These are phyloP conservation scores for Allantophomopsis lycopodina DNA, from an alignment of 2,329 filamentous ascomycete genomes.

Conservation along the genomic window DNA sequence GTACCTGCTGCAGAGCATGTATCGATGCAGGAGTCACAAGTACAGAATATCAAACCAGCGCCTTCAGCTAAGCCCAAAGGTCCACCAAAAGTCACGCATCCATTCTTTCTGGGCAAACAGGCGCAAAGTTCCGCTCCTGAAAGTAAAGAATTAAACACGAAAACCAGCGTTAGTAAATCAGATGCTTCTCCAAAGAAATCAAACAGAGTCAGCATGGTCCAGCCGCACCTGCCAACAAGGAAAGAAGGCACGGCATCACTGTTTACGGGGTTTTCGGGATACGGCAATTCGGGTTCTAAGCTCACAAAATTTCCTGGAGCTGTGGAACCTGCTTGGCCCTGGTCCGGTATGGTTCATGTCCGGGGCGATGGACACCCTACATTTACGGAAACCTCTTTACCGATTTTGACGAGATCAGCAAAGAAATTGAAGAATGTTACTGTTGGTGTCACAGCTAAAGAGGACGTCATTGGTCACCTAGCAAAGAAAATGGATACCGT, in stretches of 20 bases:
- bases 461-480: constrained; percentile 14
- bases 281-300: constrained; percentile 9
- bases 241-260: too few relatives aligned
- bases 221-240: too few relatives aligned
- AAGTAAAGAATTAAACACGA: too few relatives aligned
- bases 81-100: constrained; percentile 39
- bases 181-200: too few relatives aligned
- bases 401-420: background rate
- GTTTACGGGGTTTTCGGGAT: constrained; percentile 18
- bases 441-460: constrained; percentile 8
- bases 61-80: constrained; percentile 9
- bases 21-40: too few relatives aligned
- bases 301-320: constrained; percentile 49
- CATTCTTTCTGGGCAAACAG: constrained; percentile 52
- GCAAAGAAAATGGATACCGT: constrained; percentile 1
- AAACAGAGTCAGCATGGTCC: too few relatives aligned
- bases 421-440: constrained; percentile 17
- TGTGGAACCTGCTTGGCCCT: constrained; percentile 58
- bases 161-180: too few relatives aligned
- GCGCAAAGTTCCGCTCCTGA: constrained; percentile 6
- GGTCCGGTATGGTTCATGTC: constrained; percentile 48
- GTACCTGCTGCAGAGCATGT: too few relatives aligned
- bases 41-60: constrained; percentile 2
- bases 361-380: constrained; percentile 25
- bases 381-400: background rate